Percentiles rank a stretch among this genome's conserved stretches.
Conservation (phyloP, 2,329 filamentous ascomycete genomes). For the Cladosporium sp. region DNA sequence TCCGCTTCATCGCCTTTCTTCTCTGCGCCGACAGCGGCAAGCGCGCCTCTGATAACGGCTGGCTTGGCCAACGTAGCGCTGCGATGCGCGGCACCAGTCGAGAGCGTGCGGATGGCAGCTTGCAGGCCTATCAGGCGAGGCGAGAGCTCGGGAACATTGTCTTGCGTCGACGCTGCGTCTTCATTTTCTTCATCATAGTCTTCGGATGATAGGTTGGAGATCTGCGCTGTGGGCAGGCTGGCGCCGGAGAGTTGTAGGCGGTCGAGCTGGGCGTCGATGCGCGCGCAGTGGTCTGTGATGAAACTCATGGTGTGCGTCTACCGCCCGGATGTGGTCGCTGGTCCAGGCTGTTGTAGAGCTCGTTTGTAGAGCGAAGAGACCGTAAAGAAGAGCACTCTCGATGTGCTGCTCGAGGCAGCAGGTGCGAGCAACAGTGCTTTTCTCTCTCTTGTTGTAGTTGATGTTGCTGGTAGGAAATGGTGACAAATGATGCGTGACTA, state of each 20-base stretch:
- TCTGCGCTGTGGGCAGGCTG: background rate
- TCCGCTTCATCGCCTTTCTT: constrained; percentile 22
- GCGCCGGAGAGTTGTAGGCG: constrained; percentile 51
- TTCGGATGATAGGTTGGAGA: constrained; percentile 5
- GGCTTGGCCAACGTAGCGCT: constrained; percentile 11
- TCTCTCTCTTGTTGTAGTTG: background rate
- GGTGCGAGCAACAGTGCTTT: background rate
- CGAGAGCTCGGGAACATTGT: constrained; percentile 24
- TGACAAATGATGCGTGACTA: background rate
- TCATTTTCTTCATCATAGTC: background rate
- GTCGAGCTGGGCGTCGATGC: constrained; percentile 59
- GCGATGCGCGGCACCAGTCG: constrained; percentile 27
- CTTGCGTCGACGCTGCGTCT: background rate
- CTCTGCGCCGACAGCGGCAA: constrained; percentile 6
- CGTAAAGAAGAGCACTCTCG: background rate
- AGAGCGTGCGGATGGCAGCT: constrained; percentile 31
- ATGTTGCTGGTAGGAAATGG: background rate
- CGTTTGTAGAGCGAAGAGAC: background rate
- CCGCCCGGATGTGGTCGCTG: background rate
- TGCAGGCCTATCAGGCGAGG: constrained; percentile 35
- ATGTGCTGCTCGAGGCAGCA: background rate
- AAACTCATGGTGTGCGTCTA: constrained; percentile 35
- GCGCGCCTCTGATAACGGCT: constrained; percentile 2
- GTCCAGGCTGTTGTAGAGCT: background rate
- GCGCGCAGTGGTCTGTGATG: constrained; percentile 51